phyloP scores from a whole-genome alignment of 2,329 filamentous ascomycete genomes.

The Conoideocrella luteorostrata region DNA sequence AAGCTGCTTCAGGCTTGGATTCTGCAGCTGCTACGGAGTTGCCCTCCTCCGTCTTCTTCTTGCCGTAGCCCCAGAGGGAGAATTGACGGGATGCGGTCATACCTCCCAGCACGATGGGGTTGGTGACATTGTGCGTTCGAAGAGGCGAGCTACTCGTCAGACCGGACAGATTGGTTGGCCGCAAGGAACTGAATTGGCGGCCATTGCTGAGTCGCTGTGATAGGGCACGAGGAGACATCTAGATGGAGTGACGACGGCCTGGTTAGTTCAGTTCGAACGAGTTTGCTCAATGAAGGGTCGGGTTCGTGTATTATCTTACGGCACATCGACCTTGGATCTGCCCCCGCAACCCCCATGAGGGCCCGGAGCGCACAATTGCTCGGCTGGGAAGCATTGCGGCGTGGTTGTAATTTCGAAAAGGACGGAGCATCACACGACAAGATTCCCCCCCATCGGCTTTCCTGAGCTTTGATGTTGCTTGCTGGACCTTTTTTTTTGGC shows the following conservation, averaged over 20 bases:
- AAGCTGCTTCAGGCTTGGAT: conserved; percentile 10
- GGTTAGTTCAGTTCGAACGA: too few species aligned
- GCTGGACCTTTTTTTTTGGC: conserved; percentile 23
- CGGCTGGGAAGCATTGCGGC: conserved; percentile 39
- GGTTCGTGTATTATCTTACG: conserved; percentile 3
- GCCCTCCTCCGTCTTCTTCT: conserved; percentile 17
- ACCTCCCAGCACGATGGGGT: conserved; percentile 25
- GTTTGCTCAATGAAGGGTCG: not conserved
- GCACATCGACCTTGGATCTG: conserved; percentile 24
- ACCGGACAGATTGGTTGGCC: conserved; percentile 13
- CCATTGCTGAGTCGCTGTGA: conserved; percentile 25
- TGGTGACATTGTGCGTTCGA: conserved; percentile 14
- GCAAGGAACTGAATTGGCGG: conserved; percentile 27
- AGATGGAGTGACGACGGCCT: too few species aligned
- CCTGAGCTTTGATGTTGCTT: not conserved
- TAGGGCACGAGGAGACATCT: conserved; percentile 20
- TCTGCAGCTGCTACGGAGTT: conserved; percentile 8
- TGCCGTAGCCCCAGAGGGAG: conserved; percentile 29
- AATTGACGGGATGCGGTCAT: conserved; percentile 23
- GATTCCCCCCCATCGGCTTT: not conserved
- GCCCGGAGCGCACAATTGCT: conserved; percentile 34
- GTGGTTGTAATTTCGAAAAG: conserved; percentile 2
- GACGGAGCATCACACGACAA: not conserved
- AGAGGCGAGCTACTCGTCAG: conserved; percentile 17
- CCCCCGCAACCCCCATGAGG: conserved; percentile 25